Evolutionary conservation across 2,329 filamentous ascomycete species (phyloP).

Genomic region (Tolypocladium sp.): DNA sequence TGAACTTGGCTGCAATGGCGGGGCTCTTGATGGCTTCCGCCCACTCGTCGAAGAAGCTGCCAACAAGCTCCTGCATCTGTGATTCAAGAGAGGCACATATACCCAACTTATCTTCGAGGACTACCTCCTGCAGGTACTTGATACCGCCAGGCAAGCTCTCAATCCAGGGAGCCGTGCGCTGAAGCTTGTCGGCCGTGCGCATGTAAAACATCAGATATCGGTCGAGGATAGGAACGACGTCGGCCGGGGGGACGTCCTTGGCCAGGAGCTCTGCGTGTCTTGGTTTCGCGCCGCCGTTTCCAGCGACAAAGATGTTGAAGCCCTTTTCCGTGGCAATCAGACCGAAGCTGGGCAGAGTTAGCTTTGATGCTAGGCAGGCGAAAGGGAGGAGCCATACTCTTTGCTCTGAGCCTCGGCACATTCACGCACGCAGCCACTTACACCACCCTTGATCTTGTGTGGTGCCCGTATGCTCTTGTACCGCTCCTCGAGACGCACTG

Average conservation of each 20-base stretch:
- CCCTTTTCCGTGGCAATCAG: constrained; percentile 88
- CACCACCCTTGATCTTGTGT: constrained; percentile 86
- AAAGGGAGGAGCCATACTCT: constrained; percentile 46
- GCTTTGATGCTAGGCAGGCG: not conserved
- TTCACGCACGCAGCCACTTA: constrained; percentile 85
- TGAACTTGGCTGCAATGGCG: constrained; percentile 58
- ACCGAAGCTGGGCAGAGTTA: constrained; percentile 52
- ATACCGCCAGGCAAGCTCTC: constrained; percentile 78
- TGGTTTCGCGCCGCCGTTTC: constrained; percentile 82
- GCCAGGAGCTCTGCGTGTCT: constrained; percentile 74
- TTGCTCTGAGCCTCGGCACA: constrained; percentile 91
- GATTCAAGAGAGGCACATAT: constrained; percentile 76
- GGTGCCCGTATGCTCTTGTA: constrained; percentile 87
- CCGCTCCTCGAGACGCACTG: constrained; percentile 75
- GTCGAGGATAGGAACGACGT: constrained; percentile 77
- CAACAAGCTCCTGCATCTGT: constrained; percentile 81
- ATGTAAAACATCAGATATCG: constrained; percentile 92
- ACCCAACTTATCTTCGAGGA: constrained; percentile 77
- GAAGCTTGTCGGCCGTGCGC: constrained; percentile 80
- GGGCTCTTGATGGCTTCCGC: constrained; percentile 69
- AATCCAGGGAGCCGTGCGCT: constrained; percentile 82
- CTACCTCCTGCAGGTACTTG: constrained; percentile 71
- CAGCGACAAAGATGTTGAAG: constrained; percentile 86
- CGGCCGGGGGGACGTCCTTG: constrained; percentile 74
- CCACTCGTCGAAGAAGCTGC: constrained; percentile 86